Conservation (phyloP, 208 protist genomes). For the Trypanosoma congolense region DNA sequence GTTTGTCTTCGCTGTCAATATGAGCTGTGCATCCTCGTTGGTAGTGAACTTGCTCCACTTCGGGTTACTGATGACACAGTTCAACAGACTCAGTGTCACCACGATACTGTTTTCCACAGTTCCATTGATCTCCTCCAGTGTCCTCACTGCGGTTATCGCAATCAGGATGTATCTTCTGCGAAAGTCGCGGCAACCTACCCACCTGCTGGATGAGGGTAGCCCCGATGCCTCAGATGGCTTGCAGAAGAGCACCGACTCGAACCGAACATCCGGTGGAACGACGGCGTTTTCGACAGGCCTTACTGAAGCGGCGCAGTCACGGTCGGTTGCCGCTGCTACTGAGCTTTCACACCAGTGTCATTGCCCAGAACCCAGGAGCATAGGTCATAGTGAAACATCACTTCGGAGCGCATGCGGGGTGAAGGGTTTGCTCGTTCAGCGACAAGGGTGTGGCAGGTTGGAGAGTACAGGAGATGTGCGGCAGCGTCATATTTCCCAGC, state of each 20-base stretch:
- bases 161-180: not conserved
- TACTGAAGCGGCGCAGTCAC: not conserved
- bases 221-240: not conserved
- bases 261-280: not conserved
- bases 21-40: slow-evolving; percentile 39
- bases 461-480: not conserved
- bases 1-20: slow-evolving; percentile 46
- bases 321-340: not conserved
- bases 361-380: not conserved
- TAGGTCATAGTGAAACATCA: not conserved
- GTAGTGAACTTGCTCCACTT: slow-evolving; percentile 61
- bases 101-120: slow-evolving; percentile 46
- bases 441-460: too few species aligned
- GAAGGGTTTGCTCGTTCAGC: too few species aligned
- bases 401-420: not conserved
- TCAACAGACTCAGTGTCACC: slow-evolving; percentile 24
- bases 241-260: not conserved
- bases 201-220: not conserved
- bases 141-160: slow-evolving; percentile 24
- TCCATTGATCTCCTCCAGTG: slow-evolving; percentile 50
- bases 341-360: not conserved
- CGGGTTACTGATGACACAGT: slow-evolving; percentile 46
- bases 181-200: not conserved
- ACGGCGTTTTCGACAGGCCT: not conserved
- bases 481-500: not conserved